A percentile compares a stretch with the other conserved stretches of the same genome.
Evolutionary conservation across 176 grass and related monocot genomes (phyloP).

Genomic region (Carex cristatella): DNA sequence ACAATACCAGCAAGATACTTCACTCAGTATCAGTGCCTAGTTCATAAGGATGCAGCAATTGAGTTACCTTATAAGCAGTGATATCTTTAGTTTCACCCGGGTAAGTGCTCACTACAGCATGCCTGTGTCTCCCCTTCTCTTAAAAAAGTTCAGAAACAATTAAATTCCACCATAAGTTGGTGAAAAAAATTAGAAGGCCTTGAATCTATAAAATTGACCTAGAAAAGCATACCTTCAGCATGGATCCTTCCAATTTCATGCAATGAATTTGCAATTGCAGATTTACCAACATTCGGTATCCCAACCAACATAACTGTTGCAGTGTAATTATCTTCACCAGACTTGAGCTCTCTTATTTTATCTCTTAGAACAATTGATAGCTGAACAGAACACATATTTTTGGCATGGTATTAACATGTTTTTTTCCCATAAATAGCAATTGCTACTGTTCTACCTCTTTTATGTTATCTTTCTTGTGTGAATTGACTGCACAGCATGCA

Average conservation of each 20-base stretch:
- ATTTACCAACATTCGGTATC: slow-evolving; percentile 81
- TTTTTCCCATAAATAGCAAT: not conserved
- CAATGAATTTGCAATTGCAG: slow-evolving; percentile 50
- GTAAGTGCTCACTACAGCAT: slow-evolving; percentile 56
- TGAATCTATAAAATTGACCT: not conserved
- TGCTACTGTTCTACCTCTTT: slow-evolving; percentile 38
- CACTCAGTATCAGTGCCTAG: not conserved
- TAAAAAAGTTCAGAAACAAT: slow-evolving; percentile 8
- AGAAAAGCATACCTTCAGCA: slow-evolving; percentile 41
- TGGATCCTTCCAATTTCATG: slow-evolving; percentile 70
- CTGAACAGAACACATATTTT: slow-evolving; percentile 26
- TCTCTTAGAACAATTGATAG: slow-evolving; percentile 39
- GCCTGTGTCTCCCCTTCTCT: slow-evolving; percentile 81
- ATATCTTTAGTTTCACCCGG: slow-evolving; percentile 83
- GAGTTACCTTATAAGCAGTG: slow-evolving; percentile 62
- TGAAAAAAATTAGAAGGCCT: not conserved
- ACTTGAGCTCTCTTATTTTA: slow-evolving; percentile 55
- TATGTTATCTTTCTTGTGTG: slow-evolving; percentile 50
- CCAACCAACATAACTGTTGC: slow-evolving; percentile 58
- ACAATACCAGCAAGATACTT: not conserved
- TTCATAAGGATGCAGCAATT: not conserved
- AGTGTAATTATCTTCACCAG: slow-evolving; percentile 33
- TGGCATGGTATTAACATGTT: not conserved
- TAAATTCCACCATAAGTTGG: not conserved
- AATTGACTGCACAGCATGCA: slow-evolving; percentile 42